Base-by-base conservation (phyloP, 345 rosid species). In the Gossypium anomalum region DNA sequence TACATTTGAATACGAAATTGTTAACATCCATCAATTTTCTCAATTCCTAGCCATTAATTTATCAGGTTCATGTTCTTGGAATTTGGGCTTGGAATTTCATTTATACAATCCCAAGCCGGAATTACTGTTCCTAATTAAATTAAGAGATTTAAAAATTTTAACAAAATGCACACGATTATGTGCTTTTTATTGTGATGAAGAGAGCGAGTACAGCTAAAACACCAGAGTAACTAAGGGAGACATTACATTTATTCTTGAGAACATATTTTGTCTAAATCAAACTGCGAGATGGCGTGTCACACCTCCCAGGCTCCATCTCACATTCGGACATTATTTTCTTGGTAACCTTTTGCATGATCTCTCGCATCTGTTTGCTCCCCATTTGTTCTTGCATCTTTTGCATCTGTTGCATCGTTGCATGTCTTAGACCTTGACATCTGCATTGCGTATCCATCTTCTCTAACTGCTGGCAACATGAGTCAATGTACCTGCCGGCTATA, bases 391-490 rank as follows among this genome's bases (percentile, higher is more conserved):
- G 25, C 73, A 9, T 2, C 74, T 69, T 82, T 14, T 47, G 25
- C 73, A 9, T 2, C 74, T 69, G 84, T 67, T 73, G 43, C 63
- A 55, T 44, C 38, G 53, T 10, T 0, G 70, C 56, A 22, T 70
- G 59, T 70, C 57, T 38, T 20, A 71, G 13, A 43, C 63, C 63
- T 1, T 27, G 17, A 44, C 74, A 71, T 52, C 64, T 15, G 62
- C 74, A 71, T 7, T 38, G 29, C 64, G 0, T 52, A 2, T 71
- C 64, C 34, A 55, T 9, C 19, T 27, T 16, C 64, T 71, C 62
- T 13, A 55, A 52, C 19, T 71, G 49, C 29, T 19, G 12, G 64
- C 74, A 71, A 8, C 74, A 71, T 1, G n/a, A 10, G 11, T 71
- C 64, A 12, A 71, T 27, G 63, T 53, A 17, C 48, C 23, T 0